Evolutionary conservation across 2,329 filamentous ascomycete species (phyloP).

Genomic region (Purpureocillium lavendulum): DNA sequence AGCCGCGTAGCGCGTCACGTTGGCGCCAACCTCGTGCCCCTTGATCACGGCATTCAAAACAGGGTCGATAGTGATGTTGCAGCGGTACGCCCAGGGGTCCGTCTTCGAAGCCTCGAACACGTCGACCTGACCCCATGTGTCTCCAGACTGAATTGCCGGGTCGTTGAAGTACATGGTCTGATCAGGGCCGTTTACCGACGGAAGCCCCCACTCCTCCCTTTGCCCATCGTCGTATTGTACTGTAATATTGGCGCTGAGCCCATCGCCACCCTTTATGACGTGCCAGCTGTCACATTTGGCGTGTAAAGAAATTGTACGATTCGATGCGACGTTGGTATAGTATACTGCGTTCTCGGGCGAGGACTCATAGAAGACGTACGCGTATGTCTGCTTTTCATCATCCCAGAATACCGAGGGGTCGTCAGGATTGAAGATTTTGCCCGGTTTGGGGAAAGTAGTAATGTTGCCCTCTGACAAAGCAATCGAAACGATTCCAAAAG

Average conservation of each 20-base stretch:
- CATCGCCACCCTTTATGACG: slow-evolving; percentile 23
- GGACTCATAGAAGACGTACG: slow-evolving; percentile 29
- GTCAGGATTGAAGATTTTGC: slow-evolving; percentile 20
- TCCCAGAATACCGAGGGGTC: slow-evolving; percentile 24
- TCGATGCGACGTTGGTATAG: slow-evolving; percentile 17
- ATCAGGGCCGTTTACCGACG: slow-evolving; percentile 18
- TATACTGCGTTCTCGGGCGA: slow-evolving; percentile 8
- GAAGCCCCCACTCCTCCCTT: slow-evolving; percentile 12
- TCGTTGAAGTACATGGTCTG: slow-evolving; percentile 30
- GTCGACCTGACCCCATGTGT: slow-evolving; percentile 18
- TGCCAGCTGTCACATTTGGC: slow-evolving; percentile 20
- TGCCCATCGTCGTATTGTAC: slow-evolving; percentile 14
- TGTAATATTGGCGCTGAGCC: slow-evolving; percentile 14
- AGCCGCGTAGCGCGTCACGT: slow-evolving; percentile 24
- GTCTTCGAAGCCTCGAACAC: slow-evolving; percentile 29
- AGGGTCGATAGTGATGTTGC: slow-evolving; percentile 25
- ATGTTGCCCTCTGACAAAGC: slow-evolving; percentile 14
- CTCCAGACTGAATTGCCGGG: slow-evolving; percentile 12
- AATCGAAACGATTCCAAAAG: slow-evolving; percentile 29
- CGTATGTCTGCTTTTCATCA: slow-evolving; percentile 10
- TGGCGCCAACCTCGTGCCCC: slow-evolving; percentile 24
- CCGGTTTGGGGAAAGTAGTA: slow-evolving; percentile 16
- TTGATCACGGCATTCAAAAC: slow-evolving; percentile 25
- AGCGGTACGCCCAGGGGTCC: slow-evolving; percentile 31
- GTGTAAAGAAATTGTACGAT: slow-evolving; percentile 20